These are phyloP conservation scores for Arthrobotrys sinensis DNA, from an alignment of 2,329 filamentous ascomycete genomes.

Conservation along the genomic window DNA sequence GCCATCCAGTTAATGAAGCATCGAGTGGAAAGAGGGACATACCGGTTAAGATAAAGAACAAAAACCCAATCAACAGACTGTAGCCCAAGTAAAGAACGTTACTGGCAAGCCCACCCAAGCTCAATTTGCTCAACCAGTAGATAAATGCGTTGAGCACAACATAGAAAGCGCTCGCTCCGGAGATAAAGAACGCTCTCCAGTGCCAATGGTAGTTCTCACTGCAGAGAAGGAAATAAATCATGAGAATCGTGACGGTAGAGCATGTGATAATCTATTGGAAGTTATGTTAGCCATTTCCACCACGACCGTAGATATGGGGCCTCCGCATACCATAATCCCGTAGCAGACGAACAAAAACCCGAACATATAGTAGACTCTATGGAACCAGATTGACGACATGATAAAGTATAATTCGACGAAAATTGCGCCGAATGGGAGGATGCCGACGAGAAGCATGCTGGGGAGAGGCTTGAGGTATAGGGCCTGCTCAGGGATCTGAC, in stretches of 20 bases:
- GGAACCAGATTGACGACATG: constrained; percentile 99
- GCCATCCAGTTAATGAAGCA: neutral
- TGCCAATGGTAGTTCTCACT: constrained; percentile 99
- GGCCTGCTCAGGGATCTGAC: constrained; percentile 88
- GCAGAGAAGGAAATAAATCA: constrained; percentile 97
- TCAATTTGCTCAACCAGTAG: constrained; percentile 91
- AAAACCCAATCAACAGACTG: constrained; percentile 86
- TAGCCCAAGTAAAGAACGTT: constrained; percentile 95
- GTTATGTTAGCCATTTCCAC: neutral
- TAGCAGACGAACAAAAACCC: constrained; percentile 99
- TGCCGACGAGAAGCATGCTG: constrained; percentile 90
- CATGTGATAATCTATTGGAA: constrained; percentile 80
- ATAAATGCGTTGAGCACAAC: constrained; percentile 92
- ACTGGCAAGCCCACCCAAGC: constrained; percentile 85
- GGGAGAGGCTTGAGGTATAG: constrained; percentile 89
- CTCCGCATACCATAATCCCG: constrained; percentile 79
- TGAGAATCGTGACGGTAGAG: constrained; percentile 89
- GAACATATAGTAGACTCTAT: constrained; percentile 99
- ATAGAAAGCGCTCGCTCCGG: constrained; percentile 90
- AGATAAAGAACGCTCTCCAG: constrained; percentile 93
- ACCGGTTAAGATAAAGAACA: constrained; percentile 97
- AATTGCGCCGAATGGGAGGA: constrained; percentile 95
- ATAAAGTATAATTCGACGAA: constrained; percentile 99
- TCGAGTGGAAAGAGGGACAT: constrained; percentile 68
- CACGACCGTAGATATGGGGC: neutral